Base-by-base conservation (phyloP, 202 grass and related monocot genomes). In the Eragrostis tef region DNA sequence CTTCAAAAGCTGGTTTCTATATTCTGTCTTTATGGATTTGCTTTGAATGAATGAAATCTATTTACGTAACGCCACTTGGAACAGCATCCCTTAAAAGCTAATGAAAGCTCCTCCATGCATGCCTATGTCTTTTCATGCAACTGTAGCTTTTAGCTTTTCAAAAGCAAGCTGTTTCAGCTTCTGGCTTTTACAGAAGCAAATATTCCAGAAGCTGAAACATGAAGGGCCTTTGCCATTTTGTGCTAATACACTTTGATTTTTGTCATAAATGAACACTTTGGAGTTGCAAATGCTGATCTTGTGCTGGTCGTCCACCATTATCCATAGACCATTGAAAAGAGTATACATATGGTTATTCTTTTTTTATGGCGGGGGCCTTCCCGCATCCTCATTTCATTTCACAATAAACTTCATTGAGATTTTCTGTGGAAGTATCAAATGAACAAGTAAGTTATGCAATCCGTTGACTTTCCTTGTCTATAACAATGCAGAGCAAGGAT, bases 401-500 rank as follows among this genome's bases (percentile, higher is more conserved):
- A 5, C 5, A 39, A 6, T 39, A 39, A 39, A 39, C 34, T 5
- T 39, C 34, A 39, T 39, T 9, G 52, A 82, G 25, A 46, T 27
- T 57, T 83, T 57, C 70, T 71, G 22, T 65, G 66, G 14, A 82
- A 77, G 48, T 56, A 51, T 11, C 16, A 78, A 50, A 78, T 17
- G 8, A 12, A 31, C 36, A 58, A 47, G 45, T 66, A 9, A 74
- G 0, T 75, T 67, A 44, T 59, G 29, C 51, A 75, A 25, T 50
- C 14, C 39, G 17, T 79, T 65, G 22, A 86, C 44, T 31, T 61
- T 86, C 59, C 60, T 60, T 83, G 74, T 43, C 25, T 8, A 25
- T 67, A 25, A 27, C 17, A 87, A 65, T 91, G 86, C 85, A 98
- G 95, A 98, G 91, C 75, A 94, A 93, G 84, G 95, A 98, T 81